Conservation (phyloP, 192 early-diverging fungal genomes). For the Coemansia sp. region DNA sequence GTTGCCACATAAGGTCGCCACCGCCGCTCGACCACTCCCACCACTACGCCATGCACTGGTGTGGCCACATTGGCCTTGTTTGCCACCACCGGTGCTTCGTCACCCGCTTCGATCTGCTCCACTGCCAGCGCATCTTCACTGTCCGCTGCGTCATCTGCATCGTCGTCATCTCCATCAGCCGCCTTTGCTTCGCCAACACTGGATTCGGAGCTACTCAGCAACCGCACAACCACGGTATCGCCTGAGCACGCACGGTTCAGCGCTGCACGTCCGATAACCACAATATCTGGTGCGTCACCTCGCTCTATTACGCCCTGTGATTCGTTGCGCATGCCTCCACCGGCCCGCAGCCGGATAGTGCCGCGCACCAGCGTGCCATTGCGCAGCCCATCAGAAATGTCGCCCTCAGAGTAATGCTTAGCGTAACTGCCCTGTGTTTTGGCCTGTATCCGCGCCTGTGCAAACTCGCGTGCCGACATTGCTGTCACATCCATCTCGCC, state of each 20-base stretch:
- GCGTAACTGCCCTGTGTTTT: conserved; percentile 22
- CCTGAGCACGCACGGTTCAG: conserved; percentile 58
- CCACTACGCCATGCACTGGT: conserved; percentile 48
- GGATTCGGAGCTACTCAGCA: conserved; percentile 27
- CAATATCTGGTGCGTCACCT: conserved; percentile 57
- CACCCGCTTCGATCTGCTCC: conserved; percentile 32
- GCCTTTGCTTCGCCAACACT: not conserved
- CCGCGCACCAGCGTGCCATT: conserved; percentile 38
- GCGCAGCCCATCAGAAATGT: conserved; percentile 46
- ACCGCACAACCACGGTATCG: conserved; percentile 65
- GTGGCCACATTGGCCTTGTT: not conserved
- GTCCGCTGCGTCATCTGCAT: conserved; percentile 1
- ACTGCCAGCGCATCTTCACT: conserved; percentile 10
- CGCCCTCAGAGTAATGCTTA: conserved; percentile 15
- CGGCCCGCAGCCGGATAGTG: conserved; percentile 30
- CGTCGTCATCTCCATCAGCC: conserved; percentile 1
- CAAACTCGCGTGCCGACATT: conserved; percentile 33
- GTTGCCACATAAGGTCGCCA: conserved; percentile 80
- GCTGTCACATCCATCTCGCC: conserved; percentile 52
- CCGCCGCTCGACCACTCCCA: conserved; percentile 64
- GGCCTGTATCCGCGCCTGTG: conserved; percentile 29
- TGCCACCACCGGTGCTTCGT: conserved; percentile 18
- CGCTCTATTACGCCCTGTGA: conserved; percentile 38
- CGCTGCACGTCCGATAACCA: conserved; percentile 60
- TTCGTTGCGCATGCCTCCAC: conserved; percentile 14